These are phyloP conservation scores for Solanum pennellii DNA, from an alignment of 257 asterid genomes.

Conservation along the genomic window DNA sequence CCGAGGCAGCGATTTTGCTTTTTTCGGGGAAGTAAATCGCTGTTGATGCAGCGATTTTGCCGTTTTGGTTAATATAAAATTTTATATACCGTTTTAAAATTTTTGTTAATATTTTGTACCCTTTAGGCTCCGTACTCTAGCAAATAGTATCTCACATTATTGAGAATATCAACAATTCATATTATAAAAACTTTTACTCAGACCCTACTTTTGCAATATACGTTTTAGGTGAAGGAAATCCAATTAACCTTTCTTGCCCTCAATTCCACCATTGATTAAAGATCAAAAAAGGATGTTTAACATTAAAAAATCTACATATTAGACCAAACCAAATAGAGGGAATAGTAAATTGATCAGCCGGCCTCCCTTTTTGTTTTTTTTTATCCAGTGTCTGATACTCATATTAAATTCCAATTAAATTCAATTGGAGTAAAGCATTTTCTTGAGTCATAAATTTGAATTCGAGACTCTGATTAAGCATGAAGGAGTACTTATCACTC, in stretches of 20 bases:
- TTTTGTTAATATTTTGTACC: no score
- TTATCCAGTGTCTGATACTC: neutral
- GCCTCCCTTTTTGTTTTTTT: neutral
- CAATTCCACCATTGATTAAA: neutral
- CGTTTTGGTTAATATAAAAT: no score
- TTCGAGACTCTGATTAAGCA: no score
- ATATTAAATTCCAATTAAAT: no score
- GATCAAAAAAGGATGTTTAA: neutral
- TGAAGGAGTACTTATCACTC: no score
- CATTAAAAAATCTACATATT: neutral
- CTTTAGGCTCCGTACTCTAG: no score
- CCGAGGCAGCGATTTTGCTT: no score
- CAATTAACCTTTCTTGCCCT: neutral
- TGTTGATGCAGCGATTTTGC: no score
- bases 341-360: neutral
- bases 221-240: neutral
- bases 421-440: no score
- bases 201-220: neutral
- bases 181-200: neutral
- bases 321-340: neutral
- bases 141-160: neutral
- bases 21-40: no score
- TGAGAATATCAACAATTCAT: neutral
- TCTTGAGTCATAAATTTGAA: no score
- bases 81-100: no score